Percentiles rank a stretch among this genome's conserved stretches.
These are phyloP conservation scores for Barnettozyma vustinii DNA, from an alignment of 805 yeast genomes.

Conservation along the genomic window DNA sequence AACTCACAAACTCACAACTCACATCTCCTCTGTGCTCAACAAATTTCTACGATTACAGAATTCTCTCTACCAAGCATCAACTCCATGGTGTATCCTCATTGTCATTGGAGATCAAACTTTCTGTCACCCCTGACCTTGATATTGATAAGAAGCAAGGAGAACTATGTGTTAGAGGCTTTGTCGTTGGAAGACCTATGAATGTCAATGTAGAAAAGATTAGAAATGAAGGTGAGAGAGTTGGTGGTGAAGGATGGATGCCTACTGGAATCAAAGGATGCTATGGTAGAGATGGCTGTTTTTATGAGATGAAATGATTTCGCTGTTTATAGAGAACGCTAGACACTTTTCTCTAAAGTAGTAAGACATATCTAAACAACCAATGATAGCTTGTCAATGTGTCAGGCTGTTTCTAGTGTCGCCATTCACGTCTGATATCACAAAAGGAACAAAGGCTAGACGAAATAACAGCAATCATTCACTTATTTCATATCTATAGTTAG, in stretches of 20 bases:
- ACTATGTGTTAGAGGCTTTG: constrained; percentile 58
- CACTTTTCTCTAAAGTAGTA: neutral
- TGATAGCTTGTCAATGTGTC: neutral
- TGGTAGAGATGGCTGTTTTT: constrained; percentile 72
- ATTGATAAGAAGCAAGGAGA: constrained; percentile 42
- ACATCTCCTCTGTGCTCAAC: constrained; percentile 57
- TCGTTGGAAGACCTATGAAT: constrained; percentile 48
- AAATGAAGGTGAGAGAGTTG: constrained; percentile 27
- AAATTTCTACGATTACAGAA: constrained; percentile 58
- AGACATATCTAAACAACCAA: no score
- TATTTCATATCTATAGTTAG: no score
- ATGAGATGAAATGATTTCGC: constrained; percentile 27
- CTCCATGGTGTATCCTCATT: constrained; percentile 55
- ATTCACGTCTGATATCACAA: no score
- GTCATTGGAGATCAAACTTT: constrained; percentile 53
- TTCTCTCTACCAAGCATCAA: constrained; percentile 32
- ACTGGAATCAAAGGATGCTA: constrained; percentile 50
- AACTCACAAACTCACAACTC: constrained; percentile 38
- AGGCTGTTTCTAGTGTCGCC: no score
- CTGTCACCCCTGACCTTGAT: constrained; percentile 26
- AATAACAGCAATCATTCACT: no score
- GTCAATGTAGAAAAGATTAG: constrained; percentile 27
- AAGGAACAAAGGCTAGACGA: no score
- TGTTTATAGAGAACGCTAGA: neutral
- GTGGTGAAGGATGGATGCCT: constrained; percentile 49